These are phyloP conservation scores for Barnettozyma botsteinii DNA, from an alignment of 805 yeast species.

Conservation along the genomic window DNA sequence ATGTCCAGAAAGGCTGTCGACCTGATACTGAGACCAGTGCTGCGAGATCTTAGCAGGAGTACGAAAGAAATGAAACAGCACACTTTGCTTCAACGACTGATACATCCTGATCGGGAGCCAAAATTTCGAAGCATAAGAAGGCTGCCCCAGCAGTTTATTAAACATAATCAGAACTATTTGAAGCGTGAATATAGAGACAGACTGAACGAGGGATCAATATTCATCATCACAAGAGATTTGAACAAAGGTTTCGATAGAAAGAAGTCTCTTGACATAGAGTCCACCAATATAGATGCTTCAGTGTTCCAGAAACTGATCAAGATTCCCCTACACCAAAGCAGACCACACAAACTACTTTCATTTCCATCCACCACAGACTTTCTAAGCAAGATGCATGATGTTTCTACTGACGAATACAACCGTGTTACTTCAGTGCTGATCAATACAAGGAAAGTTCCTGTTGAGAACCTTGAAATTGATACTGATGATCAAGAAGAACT, in stretches of 20 bases:
- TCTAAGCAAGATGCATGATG: neutral
- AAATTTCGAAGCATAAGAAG: no score
- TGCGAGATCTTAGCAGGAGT: no score
- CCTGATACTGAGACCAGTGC: no score
- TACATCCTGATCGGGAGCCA: neutral
- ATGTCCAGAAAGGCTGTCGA: no score
- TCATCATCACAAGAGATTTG: neutral
- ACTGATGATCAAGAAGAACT: neutral
- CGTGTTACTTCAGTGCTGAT: neutral
- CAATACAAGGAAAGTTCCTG: neutral
- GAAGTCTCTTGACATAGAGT: neutral
- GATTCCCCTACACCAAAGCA: neutral
- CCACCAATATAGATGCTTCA: neutral
- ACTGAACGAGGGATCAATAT: neutral
- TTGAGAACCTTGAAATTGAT: neutral
- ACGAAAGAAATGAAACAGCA: no score
- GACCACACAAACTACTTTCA: neutral
- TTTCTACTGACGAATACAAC: neutral
- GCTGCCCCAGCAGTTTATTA: neutral
- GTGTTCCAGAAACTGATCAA: neutral
- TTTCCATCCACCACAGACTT: neutral
- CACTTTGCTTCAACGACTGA: no score
- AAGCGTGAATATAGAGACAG: neutral
- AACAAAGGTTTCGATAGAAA: constrained; percentile 1
- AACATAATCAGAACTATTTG: neutral